These are phyloP conservation scores for Kwoniella sp. DNA, from an alignment of 768 basidiomycete genomes.

Conservation along the genomic window DNA sequence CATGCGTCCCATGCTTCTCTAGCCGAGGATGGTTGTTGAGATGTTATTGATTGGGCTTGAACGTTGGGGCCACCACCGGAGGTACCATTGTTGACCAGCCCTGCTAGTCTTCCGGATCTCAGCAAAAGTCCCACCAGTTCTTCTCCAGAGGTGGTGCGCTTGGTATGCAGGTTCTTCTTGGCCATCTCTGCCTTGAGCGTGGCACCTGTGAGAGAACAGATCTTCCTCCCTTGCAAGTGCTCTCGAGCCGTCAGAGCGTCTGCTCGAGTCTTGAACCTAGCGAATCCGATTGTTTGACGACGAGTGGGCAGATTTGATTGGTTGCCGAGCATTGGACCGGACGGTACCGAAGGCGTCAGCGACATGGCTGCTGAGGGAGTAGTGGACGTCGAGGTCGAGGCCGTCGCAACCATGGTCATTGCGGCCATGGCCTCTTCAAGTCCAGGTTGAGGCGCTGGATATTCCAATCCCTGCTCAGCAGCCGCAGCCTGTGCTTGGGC, in stretches of 20 bases:
- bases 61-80: slow-evolving; percentile 1
- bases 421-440: slow-evolving; percentile 49
- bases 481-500: slow-evolving; percentile 22
- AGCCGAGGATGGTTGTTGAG: slow-evolving; percentile 10
- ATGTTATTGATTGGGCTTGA: neutral
- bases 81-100: slow-evolving; percentile 19
- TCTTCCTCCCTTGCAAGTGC: slow-evolving; percentile 79
- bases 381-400: slow-evolving; percentile 42
- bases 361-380: slow-evolving; percentile 47
- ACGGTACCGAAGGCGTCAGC: slow-evolving; percentile 35
- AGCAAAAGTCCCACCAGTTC: slow-evolving; percentile 50
- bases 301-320: slow-evolving; percentile 62
- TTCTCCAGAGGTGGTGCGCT: slow-evolving; percentile 75
- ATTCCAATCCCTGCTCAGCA: slow-evolving; percentile 25
- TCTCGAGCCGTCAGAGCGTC: slow-evolving; percentile 88
- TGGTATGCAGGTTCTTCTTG: slow-evolving; percentile 98
- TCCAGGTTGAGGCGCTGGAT: slow-evolving; percentile 17
- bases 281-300: slow-evolving; percentile 98
- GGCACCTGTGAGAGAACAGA: slow-evolving; percentile 89
- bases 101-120: slow-evolving; percentile 41
- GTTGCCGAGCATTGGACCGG: slow-evolving; percentile 27
- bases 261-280: slow-evolving; percentile 84
- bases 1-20: slow-evolving; percentile 47
- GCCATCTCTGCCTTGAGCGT: slow-evolving; percentile 99
- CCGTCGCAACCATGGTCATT: slow-evolving; percentile 36